Base-by-base conservation (phyloP, 805 yeast species). In the Candida odintsovae region DNA sequence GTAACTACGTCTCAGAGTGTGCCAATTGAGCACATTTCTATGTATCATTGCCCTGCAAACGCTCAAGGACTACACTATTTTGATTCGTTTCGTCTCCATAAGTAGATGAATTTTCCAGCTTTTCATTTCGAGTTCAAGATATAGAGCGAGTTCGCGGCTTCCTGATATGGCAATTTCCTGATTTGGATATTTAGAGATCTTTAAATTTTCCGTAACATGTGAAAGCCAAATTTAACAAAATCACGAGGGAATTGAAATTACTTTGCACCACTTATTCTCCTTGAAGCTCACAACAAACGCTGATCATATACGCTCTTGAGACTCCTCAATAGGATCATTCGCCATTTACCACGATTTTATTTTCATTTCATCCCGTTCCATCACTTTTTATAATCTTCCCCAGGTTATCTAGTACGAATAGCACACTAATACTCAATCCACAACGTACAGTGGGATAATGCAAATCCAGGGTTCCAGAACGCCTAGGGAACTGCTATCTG, bases 161-260 rank as follows among this genome's bases (percentile, higher is more conserved):
- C 46, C 18, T 1, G 11, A 20, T 20, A 13, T 2, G 21, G 38
- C 4, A 38, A 23, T 33, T 43, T 6, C 46, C 42, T 6, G 9
- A 28, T 22, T 9, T 11, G 33, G 22, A 13, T 13, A 16, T 31
- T 31, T 29, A n/a, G 9, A 16, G 7, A 20, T 18, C 39, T 43
- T 38, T 43, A 21, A 38, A 38, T 20, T 20, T 38, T 29, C 15
- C 45, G 40, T 16, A 33, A 12, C 36, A 33, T 26, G 39, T 44
- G 47, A 40, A 36, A 44, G 20, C 5, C 11, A 3, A 33, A 33
- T 7, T 9, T 12, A 33, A 16, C 36, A 33, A 33, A 33, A 33
- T 3, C 31, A 12, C 4, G 13, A 28, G 13, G 4, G 31, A 28
- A 28, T n/a, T 11, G 7, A 28, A 28, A 28, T 28, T 28, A n/a